A percentile compares a stretch with the other conserved stretches of the same genome.
Evolutionary conservation across 2,329 filamentous ascomycete species (phyloP).

Genomic region (Penicillium nordicum): DNA sequence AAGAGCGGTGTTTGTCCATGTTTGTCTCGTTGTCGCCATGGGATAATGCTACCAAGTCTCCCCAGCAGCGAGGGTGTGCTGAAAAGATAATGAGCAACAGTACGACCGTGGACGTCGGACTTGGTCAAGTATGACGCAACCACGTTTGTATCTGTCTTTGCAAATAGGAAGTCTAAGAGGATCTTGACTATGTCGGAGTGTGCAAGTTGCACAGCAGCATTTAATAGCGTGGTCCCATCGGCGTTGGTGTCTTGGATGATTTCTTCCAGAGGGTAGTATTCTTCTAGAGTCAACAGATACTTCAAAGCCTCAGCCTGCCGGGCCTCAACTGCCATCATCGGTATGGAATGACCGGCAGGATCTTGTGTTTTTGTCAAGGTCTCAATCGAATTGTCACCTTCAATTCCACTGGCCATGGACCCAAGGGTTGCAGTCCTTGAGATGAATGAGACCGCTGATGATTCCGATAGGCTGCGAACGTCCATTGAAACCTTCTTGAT

Average conservation of each 20-base stretch:
- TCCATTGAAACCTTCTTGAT: constrained; percentile 86
- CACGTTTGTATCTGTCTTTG: constrained; percentile 53
- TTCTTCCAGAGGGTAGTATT: constrained; percentile 68
- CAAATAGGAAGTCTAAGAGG: constrained; percentile 68
- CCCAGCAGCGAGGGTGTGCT: constrained; percentile 78
- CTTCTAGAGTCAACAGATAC: constrained; percentile 73
- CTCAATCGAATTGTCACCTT: constrained; percentile 83
- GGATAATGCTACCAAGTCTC: constrained; percentile 71
- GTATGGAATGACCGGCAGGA: constrained; percentile 72
- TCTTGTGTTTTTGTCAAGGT: constrained; percentile 56
- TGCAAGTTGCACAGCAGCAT: constrained; percentile 83
- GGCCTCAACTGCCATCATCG: constrained; percentile 79
- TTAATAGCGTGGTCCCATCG: constrained; percentile 83
- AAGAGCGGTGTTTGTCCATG: constrained; percentile 98
- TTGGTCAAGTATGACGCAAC: constrained; percentile 66
- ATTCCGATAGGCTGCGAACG: constrained; percentile 79
- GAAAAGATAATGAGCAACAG: constrained; percentile 93
- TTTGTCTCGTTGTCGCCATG: constrained; percentile 88
- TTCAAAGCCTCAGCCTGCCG: constrained; percentile 67
- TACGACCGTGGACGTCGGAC: constrained; percentile 82
- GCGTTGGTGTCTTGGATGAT: constrained; percentile 83
- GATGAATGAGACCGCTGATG: constrained; percentile 76
- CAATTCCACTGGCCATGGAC: constrained; percentile 68
- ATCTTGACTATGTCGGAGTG: constrained; percentile 70
- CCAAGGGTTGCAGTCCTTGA: constrained; percentile 76